phyloP scores from a whole-genome alignment of 805 yeast genomes.

The Sungouiella blattae region DNA sequence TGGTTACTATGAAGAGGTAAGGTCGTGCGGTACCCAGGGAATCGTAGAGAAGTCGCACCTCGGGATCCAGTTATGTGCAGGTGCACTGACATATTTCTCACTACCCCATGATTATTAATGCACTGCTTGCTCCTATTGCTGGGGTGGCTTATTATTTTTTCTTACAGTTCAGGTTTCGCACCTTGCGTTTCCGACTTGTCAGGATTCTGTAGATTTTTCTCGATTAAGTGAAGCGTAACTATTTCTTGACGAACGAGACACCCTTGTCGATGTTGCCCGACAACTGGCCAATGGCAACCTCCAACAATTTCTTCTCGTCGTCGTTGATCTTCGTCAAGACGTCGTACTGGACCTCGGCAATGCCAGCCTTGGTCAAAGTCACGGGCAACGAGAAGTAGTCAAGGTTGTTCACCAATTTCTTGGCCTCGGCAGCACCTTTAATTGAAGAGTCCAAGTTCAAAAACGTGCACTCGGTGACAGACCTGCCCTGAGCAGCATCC shows the following conservation, averaged over 20 bases:
- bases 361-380: conserved; percentile 50
- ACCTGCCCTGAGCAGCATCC: conserved; percentile 24
- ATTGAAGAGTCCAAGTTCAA: conserved; percentile 48
- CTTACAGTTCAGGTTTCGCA: too few species aligned
- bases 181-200: too few species aligned
- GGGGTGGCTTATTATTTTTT: too few species aligned
- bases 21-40: too few species aligned
- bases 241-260: conserved; percentile 30
- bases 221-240: too few species aligned
- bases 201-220: too few species aligned
- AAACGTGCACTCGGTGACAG: conserved; percentile 47
- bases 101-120: too few species aligned
- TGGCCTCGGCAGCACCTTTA: conserved; percentile 51
- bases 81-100: too few species aligned
- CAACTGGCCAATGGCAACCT: conserved; percentile 52
- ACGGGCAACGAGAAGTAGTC: conserved; percentile 66
- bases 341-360: conserved; percentile 51
- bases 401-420: conserved; percentile 38
- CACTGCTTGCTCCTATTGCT: too few species aligned
- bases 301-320: conserved; percentile 54
- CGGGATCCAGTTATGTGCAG: too few species aligned
- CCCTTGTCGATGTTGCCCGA: conserved; percentile 59
- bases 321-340: conserved; percentile 47
- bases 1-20: too few species aligned
- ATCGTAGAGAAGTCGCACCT: too few species aligned